Base-by-base conservation (phyloP, 2,329 filamentous ascomycete genomes). In the Colletotrichum sp. region DNA sequence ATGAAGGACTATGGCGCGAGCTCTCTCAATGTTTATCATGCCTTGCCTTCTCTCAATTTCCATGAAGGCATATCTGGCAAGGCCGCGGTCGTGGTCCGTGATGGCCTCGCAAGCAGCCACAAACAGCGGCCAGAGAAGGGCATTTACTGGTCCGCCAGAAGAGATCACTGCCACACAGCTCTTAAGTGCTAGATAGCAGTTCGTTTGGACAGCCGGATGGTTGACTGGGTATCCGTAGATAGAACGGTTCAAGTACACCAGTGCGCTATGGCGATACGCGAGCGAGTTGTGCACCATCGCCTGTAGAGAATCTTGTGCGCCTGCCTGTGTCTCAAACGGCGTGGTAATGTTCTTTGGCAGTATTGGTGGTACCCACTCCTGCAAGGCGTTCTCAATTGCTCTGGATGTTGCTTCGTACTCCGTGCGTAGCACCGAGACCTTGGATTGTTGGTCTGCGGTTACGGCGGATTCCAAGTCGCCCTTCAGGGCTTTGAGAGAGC, bases 71-170 rank as follows among this genome's bases (percentile, higher is more conserved):
- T 84, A 84, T 39, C 85, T 82, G 6, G 91, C 90, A 26, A 91
- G 82, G 5, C 84, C 85, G 18, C 91, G 85, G 80, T 93, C 91
- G 10, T 84, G 85, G 3, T 82, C 79, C n/a, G 81, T 85, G 9
- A 86, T 83, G 1, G 91, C 91, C 80, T 93, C 92, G 79, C 91
- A 92, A 3, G 90, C 88, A 4, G 91, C 89, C 13, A 92, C 90
- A 78, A 93, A 93, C 4, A 93, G 84, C 3, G 92, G 92, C 90
- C 91, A 93, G 4, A 93, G 86, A 49, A 93, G 84, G 2, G 92
- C 92, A 4, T 90, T 88, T 89, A 93, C 92, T 1, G 55, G 55
- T 0, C 55, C 55, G 15, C 55, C 55, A 26, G 55, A 59, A 0
- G 55, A 59, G 24, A 91, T 90, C 0, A 90, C 91, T 55, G 87